Base-by-base conservation (phyloP, 768 basidiomycete genomes). In the Kwoniella europaea region DNA sequence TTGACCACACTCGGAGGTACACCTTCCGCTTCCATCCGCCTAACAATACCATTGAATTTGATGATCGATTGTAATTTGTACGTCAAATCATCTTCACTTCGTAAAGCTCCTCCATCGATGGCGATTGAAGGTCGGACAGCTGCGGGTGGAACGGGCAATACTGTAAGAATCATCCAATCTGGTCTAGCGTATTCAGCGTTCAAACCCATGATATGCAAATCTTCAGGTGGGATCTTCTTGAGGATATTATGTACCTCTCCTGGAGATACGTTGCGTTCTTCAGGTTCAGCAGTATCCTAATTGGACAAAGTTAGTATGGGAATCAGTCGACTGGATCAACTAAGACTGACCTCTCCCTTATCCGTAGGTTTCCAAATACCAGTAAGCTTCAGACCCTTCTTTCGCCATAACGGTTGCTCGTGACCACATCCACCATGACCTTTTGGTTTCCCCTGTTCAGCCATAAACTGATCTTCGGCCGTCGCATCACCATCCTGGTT, bases 131-230 rank as follows among this genome's bases (percentile, higher is more conserved):
- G 97, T 60, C 97, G 93, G 65, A 99, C 97, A 9, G 97, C 94
- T 6, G 96, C 96, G 1, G 97, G 97, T 1, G 97, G 97, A 0
- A 99, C 96, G 44, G 97, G 97, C 83, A 98, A 88, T 46, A 98
- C 94, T 0, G 97, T 98, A 53, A 98, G 86, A 75, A 99, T 97
- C 97, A 99, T 98, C 97, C 97, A 99, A 79, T 98, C 94, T 2
- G 97, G 97, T 53, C 95, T 89, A 7, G 97, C 96, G 81, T 97
- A 98, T 81, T 93, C 92, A 68, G 94, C 92, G 29, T 92, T 95
- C 10, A 98, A 89, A 46, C 97, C 97, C 74, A 98, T 89, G 29
- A 94, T 86, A 73, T 90, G 88, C 16, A 98, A 87, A 81, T 98
- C 96, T 13, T 89, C 88, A 71, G 94, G 90, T 7, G 93, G 89